Evolutionary conservation across 257 asterid genomes (phyloP), one percentile per base, ranked within the genome.

Genomic region (Coffea eugenioides): DNA sequence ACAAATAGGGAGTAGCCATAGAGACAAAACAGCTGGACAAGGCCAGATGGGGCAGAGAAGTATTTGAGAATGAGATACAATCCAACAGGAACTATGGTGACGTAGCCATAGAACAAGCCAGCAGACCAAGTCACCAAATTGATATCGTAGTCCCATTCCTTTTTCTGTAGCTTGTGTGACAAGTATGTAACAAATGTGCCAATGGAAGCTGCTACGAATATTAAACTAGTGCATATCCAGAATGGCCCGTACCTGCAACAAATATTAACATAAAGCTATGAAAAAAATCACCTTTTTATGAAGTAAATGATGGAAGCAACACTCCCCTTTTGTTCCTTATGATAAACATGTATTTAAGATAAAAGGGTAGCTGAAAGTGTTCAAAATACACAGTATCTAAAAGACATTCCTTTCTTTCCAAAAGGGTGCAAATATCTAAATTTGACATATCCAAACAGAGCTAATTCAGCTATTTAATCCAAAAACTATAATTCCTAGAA

Each of bases 151-250:
- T 89, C 84, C 98, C 97, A 93, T 59, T 91, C 97, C 86, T 91
- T 93, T 0, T 88, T 82, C 74, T 93, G 95, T 77, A 92, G 85
- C 87, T 93, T 95, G 94, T 93, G 97, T 10, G 98, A 86, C 85
- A 95, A 65, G 81, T 91, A 95, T 83, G 98, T 92, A 48, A 94
- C 94, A 86, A 95, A 95, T 82, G 99, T 93, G 80, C 99, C 97
- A 81, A 95, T 93, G 75, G 98, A 84, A 75, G 99, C 99, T 1
- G 99, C 99, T 61, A 95, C 99, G 81, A 95, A 95, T 80, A 93
- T 92, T 87, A 95, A 84, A 78, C 98, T 95, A 49, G 96, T 92
- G 94, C 99, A 95, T 82, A 95, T 95, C 99, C 99, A 95, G 90
- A 95, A 95, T 74, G 99, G 99, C 67, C 99, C 99, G 74, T 95